Evolutionary conservation across 2,329 filamentous ascomycete genomes (phyloP), one percentile per base, ranked within the genome.

Genomic region (Phaeomoniella chlamydospora): DNA sequence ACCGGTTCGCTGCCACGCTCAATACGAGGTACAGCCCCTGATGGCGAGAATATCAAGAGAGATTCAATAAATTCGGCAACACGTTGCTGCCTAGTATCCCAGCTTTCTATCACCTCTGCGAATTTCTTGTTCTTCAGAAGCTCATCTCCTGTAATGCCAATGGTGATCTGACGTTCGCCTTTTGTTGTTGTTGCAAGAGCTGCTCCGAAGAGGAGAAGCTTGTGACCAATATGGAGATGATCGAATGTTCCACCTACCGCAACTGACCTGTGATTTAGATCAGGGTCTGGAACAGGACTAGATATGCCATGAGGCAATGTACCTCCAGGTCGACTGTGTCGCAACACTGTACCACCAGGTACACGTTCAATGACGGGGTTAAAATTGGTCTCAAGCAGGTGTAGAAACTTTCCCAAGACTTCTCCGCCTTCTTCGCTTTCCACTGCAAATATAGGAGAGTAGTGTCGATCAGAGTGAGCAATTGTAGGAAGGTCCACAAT

Each of bases 201-300:
- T 0, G 81, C 83, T 41, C 87, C 87, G n/a, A 87, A 86, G 14
- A 98, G 72, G 14, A 98, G 71, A n/a, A 96, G 68, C 59, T 96
- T 98, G 63, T 98, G 90, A 4, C 90, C 90, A 3, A 83, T 77
- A 53, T 98, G 90, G 15, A 98, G 70, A 57, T 96, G 86, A 55
- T 98, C 90, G 58, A 96, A 98, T 0, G 90, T 98, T 6, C 90
- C 90, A 18, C 88, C 90, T 10, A 96, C 73, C 36, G 80, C 83
- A 34, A 92, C 80, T 11, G 73, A 69, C 40, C 65, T 59, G 53
- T 82, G 72, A 30, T 56, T 49, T 15, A 44, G 42, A 2, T 53
- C 53, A 30, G 48, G 48, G 3, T 47, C 22, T 12, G 44, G 35
- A 15, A 39, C 31, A 4, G 44, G 37, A 2, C 47, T 34, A 4